Evolutionary conservation across 768 basidiomycete species (phyloP).

Genomic region (Boletus rubropictus): DNA sequence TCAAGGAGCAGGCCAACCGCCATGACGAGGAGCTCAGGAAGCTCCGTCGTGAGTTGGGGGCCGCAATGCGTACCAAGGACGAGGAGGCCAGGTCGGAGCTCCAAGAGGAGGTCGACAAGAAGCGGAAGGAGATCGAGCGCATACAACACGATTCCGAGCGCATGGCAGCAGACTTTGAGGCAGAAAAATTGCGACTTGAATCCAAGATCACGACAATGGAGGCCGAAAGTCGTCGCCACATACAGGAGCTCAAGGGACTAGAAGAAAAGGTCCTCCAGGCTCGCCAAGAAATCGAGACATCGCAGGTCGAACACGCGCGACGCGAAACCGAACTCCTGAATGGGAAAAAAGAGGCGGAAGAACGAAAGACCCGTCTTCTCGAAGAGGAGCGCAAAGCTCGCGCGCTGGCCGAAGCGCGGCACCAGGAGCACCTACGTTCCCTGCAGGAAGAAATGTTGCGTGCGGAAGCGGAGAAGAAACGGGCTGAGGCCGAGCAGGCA

Average conservation of each 20-base stretch:
- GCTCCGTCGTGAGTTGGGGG: conserved; percentile 43
- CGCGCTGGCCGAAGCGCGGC: conserved; percentile 23
- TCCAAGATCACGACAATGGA: conserved; percentile 27
- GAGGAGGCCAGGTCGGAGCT: conserved; percentile 43
- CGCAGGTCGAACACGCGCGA: conserved; percentile 25
- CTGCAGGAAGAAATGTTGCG: conserved; percentile 25
- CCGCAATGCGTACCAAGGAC: conserved; percentile 40
- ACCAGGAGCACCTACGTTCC: conserved; percentile 27
- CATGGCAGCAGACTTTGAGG: conserved; percentile 36
- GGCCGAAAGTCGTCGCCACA: conserved; percentile 14
- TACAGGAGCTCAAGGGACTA: conserved; percentile 19
- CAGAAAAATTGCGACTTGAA: conserved; percentile 34
- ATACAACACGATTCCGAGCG: conserved; percentile 37
- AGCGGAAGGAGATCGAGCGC: conserved; percentile 40
- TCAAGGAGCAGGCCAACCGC: conserved; percentile 41
- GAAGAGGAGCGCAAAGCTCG: conserved; percentile 30
- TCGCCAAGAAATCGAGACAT: conserved; percentile 25
- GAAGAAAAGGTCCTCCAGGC: conserved; percentile 27
- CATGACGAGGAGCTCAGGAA: conserved; percentile 44
- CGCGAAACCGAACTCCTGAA: conserved; percentile 26
- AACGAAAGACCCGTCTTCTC: conserved; percentile 24
- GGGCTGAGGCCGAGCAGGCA: conserved; percentile 19
- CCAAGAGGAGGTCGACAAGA: conserved; percentile 38
- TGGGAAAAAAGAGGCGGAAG: conserved; percentile 24
- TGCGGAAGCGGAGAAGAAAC: conserved; percentile 22